A percentile compares a stretch with the other conserved stretches of the same genome.
Evolutionary conservation across 345 rosid genomes (phyloP).

Genomic region (Rhizophora mangle): DNA sequence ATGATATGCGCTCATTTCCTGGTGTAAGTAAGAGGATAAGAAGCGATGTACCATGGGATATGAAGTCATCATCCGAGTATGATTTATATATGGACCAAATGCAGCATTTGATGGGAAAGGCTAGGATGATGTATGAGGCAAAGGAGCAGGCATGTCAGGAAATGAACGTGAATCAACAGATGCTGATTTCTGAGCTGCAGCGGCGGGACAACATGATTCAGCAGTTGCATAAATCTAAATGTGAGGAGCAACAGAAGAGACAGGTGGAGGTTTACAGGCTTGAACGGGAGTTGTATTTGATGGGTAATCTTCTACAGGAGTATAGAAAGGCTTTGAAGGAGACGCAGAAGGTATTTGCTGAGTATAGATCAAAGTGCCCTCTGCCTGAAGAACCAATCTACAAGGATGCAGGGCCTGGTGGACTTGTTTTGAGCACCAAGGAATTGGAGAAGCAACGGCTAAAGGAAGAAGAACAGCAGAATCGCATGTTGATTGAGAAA

Average conservation of each 20-base stretch:
- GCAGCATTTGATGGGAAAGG: slow-evolving; percentile 42
- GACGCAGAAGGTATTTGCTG: slow-evolving; percentile 51
- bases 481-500: slow-evolving; percentile 33
- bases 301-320: slow-evolving; percentile 64
- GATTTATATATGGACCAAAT: slow-evolving; percentile 47
- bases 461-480: slow-evolving; percentile 67
- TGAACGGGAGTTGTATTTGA: slow-evolving; percentile 68
- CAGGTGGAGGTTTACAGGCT: slow-evolving; percentile 54
- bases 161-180: slow-evolving; percentile 48
- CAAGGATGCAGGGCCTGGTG: slow-evolving; percentile 74
- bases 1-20: slow-evolving; percentile 41
- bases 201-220: slow-evolving; percentile 43
- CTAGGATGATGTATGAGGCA: slow-evolving; percentile 42
- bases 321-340: slow-evolving; percentile 78
- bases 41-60: slow-evolving; percentile 52
- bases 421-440: slow-evolving; percentile 61
- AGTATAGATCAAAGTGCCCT: slow-evolving; percentile 55
- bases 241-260: slow-evolving; percentile 58
- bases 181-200: slow-evolving; percentile 49
- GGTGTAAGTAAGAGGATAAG: slow-evolving; percentile 66
- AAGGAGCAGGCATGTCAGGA: slow-evolving; percentile 51
- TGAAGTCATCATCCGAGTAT: slow-evolving; percentile 40
- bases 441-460: slow-evolving; percentile 66
- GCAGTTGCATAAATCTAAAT: slow-evolving; percentile 56
- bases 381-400: slow-evolving; percentile 63